Evolutionary conservation across 345 rosid species (phyloP), one percentile per base, ranked within the genome.

Genomic region (Theobroma cacao): DNA sequence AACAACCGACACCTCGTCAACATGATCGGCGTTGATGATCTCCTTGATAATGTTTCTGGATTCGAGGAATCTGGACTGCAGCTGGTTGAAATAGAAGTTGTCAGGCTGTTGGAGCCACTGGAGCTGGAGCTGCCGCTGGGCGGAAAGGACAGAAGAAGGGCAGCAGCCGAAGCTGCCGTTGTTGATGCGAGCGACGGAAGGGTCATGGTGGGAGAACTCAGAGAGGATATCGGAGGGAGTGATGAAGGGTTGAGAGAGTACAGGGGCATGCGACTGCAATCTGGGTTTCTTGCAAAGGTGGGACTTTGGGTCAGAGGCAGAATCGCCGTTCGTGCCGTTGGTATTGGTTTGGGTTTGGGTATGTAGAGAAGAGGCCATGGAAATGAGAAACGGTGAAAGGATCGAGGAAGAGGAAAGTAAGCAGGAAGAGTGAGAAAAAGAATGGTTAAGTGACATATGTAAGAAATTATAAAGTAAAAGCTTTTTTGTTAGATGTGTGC

Each of bases 81-180:
- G 98, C 3, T 68, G 77, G 82, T 91, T 87, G 89, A 86, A 83
- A 80, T 86, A 95, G 87, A 93, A 95, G 36, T 78, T 50, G 77
- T 95, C 97, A 1, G 98, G 98, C 75, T 93, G 98, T 28, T 87
- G 82, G 66, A 93, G 90, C 84, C 81, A 95, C 24, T 73, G 82
- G 55, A 88, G 88, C 82, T 93, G 98, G 90, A 92, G 89, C 5
- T 78, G 80, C 60, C 81, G 86, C 67, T 95, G 98, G 43, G 88
- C 86, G 56, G 97, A 72, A 47, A 93, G 79, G 66, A 95, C 76
- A 22, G 92, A 85, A 31, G 90, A 79, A 1, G 98, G 98, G 67
- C 98, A 92, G 84, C 88, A 87, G 1, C 98, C 98, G 73, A 93
- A 95, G 86, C 98, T 93, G 15, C 98, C 98, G 89, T 95, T 95